Evolutionary conservation across 345 rosid genomes (phyloP), one percentile per base, ranked within the genome.

Genomic region (Gossypium arboreum): DNA sequence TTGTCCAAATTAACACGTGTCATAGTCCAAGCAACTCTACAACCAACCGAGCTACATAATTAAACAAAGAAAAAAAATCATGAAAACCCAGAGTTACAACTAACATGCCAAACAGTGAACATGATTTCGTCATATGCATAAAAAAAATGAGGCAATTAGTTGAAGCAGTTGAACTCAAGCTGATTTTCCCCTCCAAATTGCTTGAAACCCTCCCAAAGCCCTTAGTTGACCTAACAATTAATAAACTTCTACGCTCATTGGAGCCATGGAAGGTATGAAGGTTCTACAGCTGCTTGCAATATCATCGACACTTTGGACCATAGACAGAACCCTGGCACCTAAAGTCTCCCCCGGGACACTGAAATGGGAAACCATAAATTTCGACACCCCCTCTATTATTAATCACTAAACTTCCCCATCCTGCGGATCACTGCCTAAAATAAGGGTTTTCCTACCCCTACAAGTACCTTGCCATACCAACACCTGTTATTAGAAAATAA

Each of bases 291-390:
- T 50, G 97, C 97, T 12, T 16, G 92, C 71, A 34, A 34, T 34
- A 34, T 34, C 39, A 34, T 34, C 39, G 0, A 4, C 39, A 81
- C 41, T 34, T 34, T 5, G 85, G 34, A 89, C 94, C 2, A 74
- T 91, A 79, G 89, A 79, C 75, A 88, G 79, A 25, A 88, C 88
- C 27, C 76, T 92, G 48, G 82, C 97, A 18, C 79, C 0, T 94
- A 29, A 29, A 73, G 82, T 57, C 97, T 92, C 48, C 97, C 97
- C 17, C 80, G 83, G 48, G 4, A 5, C 41, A 34, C 41, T 34
- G 7, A 34, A 34, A 34, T 34, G 41, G 41, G 41, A 34, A 17
- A 54, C 58, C 22, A 17, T 20, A 54, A 17, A 54, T 54, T 18
- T 20, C 7, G 58, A 7, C 22, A 54, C 7, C 17, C 58, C 8